A percentile compares a stretch with the other conserved stretches of the same genome.
Conservation (phyloP, 495 filamentous ascomycete genomes). For the Penicillium soppii region DNA sequence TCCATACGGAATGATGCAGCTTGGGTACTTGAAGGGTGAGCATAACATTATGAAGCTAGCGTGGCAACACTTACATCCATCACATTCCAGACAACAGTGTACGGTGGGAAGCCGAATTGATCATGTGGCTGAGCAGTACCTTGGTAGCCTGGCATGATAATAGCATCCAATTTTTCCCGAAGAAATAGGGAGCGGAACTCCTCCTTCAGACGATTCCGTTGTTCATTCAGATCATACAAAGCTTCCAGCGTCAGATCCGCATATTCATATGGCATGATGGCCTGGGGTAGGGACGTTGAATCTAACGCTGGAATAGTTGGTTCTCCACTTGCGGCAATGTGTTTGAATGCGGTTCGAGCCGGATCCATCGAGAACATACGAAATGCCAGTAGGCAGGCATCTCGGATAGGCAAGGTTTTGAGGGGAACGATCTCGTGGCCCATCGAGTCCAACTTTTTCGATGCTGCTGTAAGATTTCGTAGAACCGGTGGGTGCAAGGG, state of each 20-base stretch:
- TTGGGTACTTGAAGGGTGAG: conserved; percentile 15
- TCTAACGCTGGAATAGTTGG: conserved; percentile 18
- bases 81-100: conserved; percentile 18
- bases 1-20: conserved; percentile 17
- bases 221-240: conserved; percentile 13
- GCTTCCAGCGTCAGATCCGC: conserved; percentile 12
- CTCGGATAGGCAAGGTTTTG: conserved; percentile 7
- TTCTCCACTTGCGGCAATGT: conserved; percentile 24
- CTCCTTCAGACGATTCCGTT: conserved; percentile 13
- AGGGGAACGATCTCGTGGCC: conserved; percentile 17
- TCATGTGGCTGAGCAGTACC: conserved; percentile 17
- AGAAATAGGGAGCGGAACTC: conserved; percentile 10
- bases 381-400: conserved; percentile 14
- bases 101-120: conserved; percentile 9
- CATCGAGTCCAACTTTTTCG: conserved; percentile 1
- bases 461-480: conserved; percentile 10
- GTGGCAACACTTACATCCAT: conserved; percentile 10
- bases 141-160: conserved; percentile 21
- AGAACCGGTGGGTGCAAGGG: conserved; percentile 21
- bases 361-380: conserved; percentile 24
- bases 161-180: conserved; percentile 12
- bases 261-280: conserved; percentile 11
- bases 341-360: conserved; percentile 10
- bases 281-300: conserved; percentile 13
- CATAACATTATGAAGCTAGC: not conserved